Evolutionary conservation across 176 grass and related monocot genomes (phyloP).

Genomic region (Oryza meridionalis): DNA sequence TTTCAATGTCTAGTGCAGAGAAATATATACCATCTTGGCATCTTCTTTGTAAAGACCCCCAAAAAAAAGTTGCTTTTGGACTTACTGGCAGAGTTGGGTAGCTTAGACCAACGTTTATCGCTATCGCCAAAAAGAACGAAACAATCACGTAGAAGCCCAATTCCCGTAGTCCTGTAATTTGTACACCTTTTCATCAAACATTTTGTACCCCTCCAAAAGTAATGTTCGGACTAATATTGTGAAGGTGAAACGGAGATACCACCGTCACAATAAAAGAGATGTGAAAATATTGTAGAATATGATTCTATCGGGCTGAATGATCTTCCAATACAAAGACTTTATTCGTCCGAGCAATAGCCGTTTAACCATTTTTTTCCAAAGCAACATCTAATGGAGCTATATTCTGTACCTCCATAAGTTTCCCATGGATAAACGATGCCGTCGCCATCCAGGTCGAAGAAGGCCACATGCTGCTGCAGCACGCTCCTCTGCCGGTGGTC

Average conservation of each 20-base stretch:
- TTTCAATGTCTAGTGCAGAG: background rate
- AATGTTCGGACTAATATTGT: too few relatives aligned
- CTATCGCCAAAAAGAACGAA: constrained; percentile 56
- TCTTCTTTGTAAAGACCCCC: background rate
- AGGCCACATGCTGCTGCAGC: constrained; percentile 84
- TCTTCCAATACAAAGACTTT: too few relatives aligned
- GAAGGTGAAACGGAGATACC: too few relatives aligned
- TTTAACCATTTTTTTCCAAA: too few relatives aligned
- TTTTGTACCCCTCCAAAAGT: background rate
- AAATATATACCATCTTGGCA: background rate
- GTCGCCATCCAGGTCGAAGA: constrained; percentile 77
- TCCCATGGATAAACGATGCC: constrained; percentile 89
- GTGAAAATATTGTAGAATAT: too few relatives aligned
- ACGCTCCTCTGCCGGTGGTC: constrained; percentile 66
- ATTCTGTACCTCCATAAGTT: constrained; percentile 55
- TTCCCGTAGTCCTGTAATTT: constrained; percentile 51
- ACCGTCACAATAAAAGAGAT: too few relatives aligned
- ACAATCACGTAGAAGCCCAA: constrained; percentile 75
- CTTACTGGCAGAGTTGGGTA: constrained; percentile 72
- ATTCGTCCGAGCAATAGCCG: too few relatives aligned
- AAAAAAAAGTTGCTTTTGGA: background rate
- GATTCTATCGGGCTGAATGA: too few relatives aligned
- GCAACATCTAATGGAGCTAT: too few relatives aligned
- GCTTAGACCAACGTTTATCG: constrained; percentile 65
- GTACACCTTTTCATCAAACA: background rate